Conservation (phyloP, 192 early-diverging fungal genomes). For the Dimargaris cristalligena region DNA sequence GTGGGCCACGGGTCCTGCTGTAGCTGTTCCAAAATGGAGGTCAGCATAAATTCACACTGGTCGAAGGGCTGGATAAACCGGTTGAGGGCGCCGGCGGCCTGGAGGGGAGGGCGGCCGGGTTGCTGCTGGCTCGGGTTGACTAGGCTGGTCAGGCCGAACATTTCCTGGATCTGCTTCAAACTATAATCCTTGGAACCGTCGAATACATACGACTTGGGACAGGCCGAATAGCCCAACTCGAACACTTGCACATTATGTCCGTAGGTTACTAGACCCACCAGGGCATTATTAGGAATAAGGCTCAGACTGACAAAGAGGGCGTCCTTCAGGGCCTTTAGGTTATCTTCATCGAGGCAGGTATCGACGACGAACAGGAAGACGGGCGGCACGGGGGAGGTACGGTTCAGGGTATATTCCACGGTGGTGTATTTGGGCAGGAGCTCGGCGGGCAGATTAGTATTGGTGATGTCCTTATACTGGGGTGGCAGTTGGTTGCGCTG, state of each 20-base stretch:
- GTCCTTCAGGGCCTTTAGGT: conserved; percentile 92
- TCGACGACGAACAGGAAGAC: conserved; percentile 96
- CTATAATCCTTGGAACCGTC: conserved; percentile 92
- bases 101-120: conserved; percentile 20
- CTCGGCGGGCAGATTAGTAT: conserved; percentile 82
- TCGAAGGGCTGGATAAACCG: conserved; percentile 82
- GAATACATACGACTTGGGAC: conserved; percentile 96
- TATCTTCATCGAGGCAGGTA: conserved; percentile 87
- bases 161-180: conserved; percentile 89
- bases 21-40: conserved; percentile 84
- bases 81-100: conserved; percentile 11
- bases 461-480: conserved; percentile 92
- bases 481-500: conserved; percentile 93
- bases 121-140: conserved; percentile 18
- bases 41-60: conserved; percentile 93
- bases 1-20: conserved; percentile 98
- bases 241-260: conserved; percentile 99
- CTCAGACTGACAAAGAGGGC: conserved; percentile 77
- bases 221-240: conserved; percentile 88
- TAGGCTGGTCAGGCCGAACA: conserved; percentile 64
- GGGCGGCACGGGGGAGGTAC: conserved; percentile 74
- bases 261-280: conserved; percentile 91
- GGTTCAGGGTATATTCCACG: conserved; percentile 85
- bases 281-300: conserved; percentile 76
- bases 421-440: conserved; percentile 81